phyloP scores from a whole-genome alignment of 306 rosid species.

The Casuarina glauca region DNA sequence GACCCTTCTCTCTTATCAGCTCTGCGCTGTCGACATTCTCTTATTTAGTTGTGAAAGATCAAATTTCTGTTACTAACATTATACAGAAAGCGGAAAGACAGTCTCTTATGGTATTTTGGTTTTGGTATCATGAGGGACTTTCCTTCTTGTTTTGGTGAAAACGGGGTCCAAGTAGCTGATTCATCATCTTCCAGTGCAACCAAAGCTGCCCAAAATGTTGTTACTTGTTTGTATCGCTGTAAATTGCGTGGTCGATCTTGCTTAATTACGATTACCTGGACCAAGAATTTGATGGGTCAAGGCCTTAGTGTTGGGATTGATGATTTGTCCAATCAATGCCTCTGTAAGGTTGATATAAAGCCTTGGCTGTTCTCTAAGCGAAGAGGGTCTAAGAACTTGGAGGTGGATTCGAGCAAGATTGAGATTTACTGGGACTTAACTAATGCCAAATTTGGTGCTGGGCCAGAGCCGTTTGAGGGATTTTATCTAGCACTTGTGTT shows the following conservation, averaged over 20 bases:
- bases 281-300: constrained; percentile 82
- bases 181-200: constrained; percentile 54
- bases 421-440: constrained; percentile 75
- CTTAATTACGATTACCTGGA: constrained; percentile 81
- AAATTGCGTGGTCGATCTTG: constrained; percentile 49
- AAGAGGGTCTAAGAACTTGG: constrained; percentile 74
- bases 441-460: constrained; percentile 71
- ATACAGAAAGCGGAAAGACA: constrained; percentile 12
- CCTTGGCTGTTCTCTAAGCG: constrained; percentile 86
- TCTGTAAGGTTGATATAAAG: constrained; percentile 76
- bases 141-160: constrained; percentile 95
- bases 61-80: constrained; percentile 19
- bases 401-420: constrained; percentile 53
- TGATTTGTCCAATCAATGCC: constrained; percentile 53
- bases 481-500: constrained; percentile 60
- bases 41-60: constrained; percentile 3
- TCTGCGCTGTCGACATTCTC: not conserved
- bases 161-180: constrained; percentile 80
- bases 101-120: constrained; percentile 1
- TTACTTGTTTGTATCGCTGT: constrained; percentile 75
- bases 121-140: constrained; percentile 67
- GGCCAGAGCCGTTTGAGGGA: constrained; percentile 79
- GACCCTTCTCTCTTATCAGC: constrained; percentile 14
- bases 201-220: constrained; percentile 68
- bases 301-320: constrained; percentile 71